phyloP scores from a whole-genome alignment of 2,329 filamentous ascomycete genomes.

The Xylariaceae sp. region DNA sequence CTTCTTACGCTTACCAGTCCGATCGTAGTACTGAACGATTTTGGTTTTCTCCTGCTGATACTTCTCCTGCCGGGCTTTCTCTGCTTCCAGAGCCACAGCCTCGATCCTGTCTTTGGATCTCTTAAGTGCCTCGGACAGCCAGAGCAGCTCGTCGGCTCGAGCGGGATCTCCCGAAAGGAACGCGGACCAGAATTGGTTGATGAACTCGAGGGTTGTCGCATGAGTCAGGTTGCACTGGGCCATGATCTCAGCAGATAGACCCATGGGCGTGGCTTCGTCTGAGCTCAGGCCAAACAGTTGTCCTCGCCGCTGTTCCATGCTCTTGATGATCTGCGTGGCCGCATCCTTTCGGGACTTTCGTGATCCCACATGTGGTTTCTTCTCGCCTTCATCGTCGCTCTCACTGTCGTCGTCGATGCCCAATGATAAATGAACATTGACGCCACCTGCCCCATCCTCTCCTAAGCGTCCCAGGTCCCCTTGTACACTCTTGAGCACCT shows the following conservation, averaged over 20 bases:
- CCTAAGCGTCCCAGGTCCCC: slow-evolving; percentile 54
- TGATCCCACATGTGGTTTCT: slow-evolving; percentile 61
- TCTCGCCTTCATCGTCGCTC: slow-evolving; percentile 58
- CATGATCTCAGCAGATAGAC: slow-evolving; percentile 50
- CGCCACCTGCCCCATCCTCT: slow-evolving; percentile 42
- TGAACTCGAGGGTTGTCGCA: slow-evolving; percentile 88
- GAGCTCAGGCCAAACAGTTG: slow-evolving; percentile 50
- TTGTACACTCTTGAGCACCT: slow-evolving; percentile 63
- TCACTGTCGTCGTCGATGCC: slow-evolving; percentile 68
- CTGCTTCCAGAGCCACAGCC: slow-evolving; percentile 75
- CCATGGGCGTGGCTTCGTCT: slow-evolving; percentile 50
- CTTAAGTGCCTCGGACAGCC: slow-evolving; percentile 75
- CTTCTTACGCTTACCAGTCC: slow-evolving; percentile 68
- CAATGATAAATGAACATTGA: slow-evolving; percentile 60
- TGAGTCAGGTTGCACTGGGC: slow-evolving; percentile 67
- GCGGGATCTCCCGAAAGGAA: slow-evolving; percentile 86
- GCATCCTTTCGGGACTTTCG: slow-evolving; percentile 61
- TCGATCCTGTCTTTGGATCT: slow-evolving; percentile 75
- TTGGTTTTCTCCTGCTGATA: slow-evolving; percentile 63
- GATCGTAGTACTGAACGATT: slow-evolving; percentile 68
- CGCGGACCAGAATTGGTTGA: slow-evolving; percentile 95
- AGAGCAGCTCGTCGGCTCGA: slow-evolving; percentile 74
- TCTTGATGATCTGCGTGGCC: slow-evolving; percentile 61
- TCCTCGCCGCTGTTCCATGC: slow-evolving; percentile 57
- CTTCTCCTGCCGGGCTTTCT: slow-evolving; percentile 64